Evolutionary conservation across 2,329 filamentous ascomycete species (phyloP).

Genomic region (Scleromitrula shiraiana): DNA sequence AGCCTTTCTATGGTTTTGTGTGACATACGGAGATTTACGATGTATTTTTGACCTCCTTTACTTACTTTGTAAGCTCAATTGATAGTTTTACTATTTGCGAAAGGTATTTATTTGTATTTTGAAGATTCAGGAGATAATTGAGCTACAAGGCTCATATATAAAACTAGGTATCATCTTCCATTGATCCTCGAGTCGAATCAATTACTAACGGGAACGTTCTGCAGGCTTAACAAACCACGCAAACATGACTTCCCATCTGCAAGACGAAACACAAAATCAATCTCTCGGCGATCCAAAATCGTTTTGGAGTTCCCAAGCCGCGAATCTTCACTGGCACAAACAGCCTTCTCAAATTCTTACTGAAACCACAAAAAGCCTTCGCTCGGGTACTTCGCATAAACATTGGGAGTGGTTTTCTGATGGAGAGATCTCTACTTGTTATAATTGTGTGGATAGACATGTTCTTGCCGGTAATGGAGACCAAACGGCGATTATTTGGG

Average conservation of each 20-base stretch:
- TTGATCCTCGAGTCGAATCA: neutral
- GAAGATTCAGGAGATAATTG: no score
- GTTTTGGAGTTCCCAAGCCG: conserved; percentile 72
- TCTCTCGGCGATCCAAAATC: conserved; percentile 61
- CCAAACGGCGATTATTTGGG: conserved; percentile 71
- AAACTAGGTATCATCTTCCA: no score
- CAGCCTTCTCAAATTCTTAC: conserved; percentile 57
- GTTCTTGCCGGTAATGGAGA: conserved; percentile 72
- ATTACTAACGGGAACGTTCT: neutral
- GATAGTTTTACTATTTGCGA: no score
- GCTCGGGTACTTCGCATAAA: conserved; percentile 54
- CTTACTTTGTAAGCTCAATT: no score
- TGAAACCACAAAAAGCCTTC: conserved; percentile 53
- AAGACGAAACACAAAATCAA: conserved; percentile 29
- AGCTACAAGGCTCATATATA: no score
- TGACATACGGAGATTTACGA: no score
- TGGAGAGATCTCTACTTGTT: conserved; percentile 83
- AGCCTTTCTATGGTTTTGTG: no score
- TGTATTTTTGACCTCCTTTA: no score
- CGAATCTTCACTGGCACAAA: conserved; percentile 73
- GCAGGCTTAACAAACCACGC: neutral
- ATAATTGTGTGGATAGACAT: conserved; percentile 86
- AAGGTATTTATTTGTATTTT: no score
- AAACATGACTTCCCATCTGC: conserved; percentile 26
- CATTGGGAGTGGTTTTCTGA: conserved; percentile 88